These are phyloP conservation scores for Solanum lycopersicoides DNA, from an alignment of 257 asterid genomes.

Conservation along the genomic window DNA sequence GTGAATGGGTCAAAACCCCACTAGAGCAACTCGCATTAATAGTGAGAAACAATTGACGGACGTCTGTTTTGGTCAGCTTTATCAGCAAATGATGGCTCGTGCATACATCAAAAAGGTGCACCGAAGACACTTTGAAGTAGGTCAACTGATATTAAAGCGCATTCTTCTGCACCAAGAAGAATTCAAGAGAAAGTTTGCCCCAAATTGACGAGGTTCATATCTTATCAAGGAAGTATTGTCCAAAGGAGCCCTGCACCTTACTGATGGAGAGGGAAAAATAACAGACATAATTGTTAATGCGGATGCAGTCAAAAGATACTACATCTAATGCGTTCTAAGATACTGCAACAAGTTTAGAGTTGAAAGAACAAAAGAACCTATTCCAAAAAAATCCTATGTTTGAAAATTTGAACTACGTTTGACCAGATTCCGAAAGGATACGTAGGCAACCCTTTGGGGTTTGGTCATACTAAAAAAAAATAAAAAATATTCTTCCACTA, in stretches of 20 bases:
- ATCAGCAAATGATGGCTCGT: background rate
- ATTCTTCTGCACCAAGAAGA: background rate
- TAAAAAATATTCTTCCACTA: too few relatives aligned
- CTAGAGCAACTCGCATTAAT: background rate
- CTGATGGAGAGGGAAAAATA: background rate
- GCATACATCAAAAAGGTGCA: background rate
- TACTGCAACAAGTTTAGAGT: background rate
- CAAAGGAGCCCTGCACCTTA: background rate
- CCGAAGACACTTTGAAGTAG: background rate
- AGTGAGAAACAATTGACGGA: background rate
- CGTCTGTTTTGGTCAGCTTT: background rate
- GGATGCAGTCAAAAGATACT: background rate
- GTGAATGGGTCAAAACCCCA: background rate
- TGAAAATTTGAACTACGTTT: background rate
- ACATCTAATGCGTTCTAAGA: background rate
- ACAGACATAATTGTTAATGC: background rate
- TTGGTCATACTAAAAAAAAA: background rate
- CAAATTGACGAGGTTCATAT: background rate
- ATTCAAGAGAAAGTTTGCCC: background rate
- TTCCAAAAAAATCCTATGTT: too few relatives aligned
- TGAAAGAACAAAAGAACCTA: background rate
- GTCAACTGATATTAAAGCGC: background rate
- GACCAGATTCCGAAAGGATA: background rate
- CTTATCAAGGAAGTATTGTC: background rate
- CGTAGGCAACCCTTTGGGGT: background rate